Evolutionary conservation across 225 moss, liverwort and hornwort species (phyloP).

Genomic region (Lunularia cruciata): DNA sequence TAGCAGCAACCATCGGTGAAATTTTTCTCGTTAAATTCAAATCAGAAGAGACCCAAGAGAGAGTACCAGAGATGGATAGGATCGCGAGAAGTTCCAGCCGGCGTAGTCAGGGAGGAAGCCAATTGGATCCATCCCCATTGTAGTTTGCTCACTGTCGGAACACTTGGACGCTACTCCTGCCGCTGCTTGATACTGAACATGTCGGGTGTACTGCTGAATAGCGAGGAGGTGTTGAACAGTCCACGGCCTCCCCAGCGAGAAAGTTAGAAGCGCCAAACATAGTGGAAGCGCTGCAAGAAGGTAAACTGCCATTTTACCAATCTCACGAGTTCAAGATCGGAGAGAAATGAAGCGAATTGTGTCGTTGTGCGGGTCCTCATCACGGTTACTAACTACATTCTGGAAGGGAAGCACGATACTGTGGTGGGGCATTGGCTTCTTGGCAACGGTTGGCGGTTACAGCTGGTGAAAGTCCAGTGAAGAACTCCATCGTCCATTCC

Average conservation of each 20-base stretch:
- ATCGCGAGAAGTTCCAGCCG: constrained; percentile 9
- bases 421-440: too few relatives aligned
- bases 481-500: too few relatives aligned
- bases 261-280: constrained; percentile 1
- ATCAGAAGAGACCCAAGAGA: too few relatives aligned
- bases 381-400: too few relatives aligned
- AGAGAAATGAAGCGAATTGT: background rate
- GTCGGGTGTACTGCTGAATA: background rate
- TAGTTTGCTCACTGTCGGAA: background rate
- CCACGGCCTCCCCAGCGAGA: constrained; percentile 7
- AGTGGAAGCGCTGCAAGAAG: constrained; percentile 17
- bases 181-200: background rate
- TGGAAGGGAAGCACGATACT: too few relatives aligned
- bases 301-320: background rate
- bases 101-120: constrained; percentile 15
- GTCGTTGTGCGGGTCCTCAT: background rate
- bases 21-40: too few relatives aligned
- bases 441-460: constrained; percentile 4
- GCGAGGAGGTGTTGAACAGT: background rate
- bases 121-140: background rate
- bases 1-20: too few relatives aligned
- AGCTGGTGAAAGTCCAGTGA: too few relatives aligned
- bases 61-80: constrained; percentile 6
- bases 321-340: background rate
- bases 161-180: background rate